Base-by-base conservation (phyloP, 176 grass and related monocot species). In the Oryza brachyantha region DNA sequence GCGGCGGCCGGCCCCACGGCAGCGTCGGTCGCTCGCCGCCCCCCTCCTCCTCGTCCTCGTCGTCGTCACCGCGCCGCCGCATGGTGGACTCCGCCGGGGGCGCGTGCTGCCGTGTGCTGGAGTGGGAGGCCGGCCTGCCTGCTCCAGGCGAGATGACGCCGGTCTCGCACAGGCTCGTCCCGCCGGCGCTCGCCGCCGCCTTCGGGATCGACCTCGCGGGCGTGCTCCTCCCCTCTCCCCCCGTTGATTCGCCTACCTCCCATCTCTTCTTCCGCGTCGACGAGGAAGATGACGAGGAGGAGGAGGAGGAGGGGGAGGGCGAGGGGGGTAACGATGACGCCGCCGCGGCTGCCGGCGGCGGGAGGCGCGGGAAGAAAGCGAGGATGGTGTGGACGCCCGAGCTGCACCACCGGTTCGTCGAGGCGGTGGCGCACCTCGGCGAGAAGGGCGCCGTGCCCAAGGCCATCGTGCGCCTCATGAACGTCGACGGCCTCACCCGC, bases 351-450 rank as follows among this genome's bases (percentile, higher is more conserved):
- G 37, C 13, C 28, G 62, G 19, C n/a, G 72, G 41, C 2, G 75
- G 28, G 38, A 71, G 82, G 50, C 43, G 60, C 41, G 72, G 71
- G 42, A 94, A 94, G 85, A 86, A 93, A 61, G 73, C 83, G 37
- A 25, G 90, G 80, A 89, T 95, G 26, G 92, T 93, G 16, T 98
- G 96, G 96, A 98, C 92, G 61, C 81, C 90, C 16, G 81, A 91
- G 77, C 90, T 99, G 39, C 96, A 99, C 92, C 91, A 91, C 66
- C 85, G 90, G 54, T 99, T 99, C 81, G 88, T 99, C n/a, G 92
- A 95, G 35, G 96, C 91, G 14, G 92, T 99, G 5, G 78, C 84
- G 69, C 90, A 86, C 73, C 86, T 99, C 70, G 92, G 92, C 38
- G 83, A 95, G 24, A 91, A 89, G 77, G 87, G 86, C 75, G 92